Conservation (phyloP, 2,329 filamentous ascomycete species). For the Paecilomyces sp. region DNA sequence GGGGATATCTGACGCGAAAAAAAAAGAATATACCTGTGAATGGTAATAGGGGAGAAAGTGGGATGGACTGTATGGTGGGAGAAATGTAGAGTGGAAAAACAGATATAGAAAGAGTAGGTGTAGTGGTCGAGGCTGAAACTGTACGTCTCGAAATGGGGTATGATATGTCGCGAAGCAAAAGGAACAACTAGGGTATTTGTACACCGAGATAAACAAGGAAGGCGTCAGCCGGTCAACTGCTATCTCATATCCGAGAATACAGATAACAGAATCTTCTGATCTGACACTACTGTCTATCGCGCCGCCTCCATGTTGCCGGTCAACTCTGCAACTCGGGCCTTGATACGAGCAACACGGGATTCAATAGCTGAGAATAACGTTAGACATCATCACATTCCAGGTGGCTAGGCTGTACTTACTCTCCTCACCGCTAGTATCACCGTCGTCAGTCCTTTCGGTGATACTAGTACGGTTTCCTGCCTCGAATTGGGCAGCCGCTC, state of each 20-base stretch:
- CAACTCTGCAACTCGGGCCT: slow-evolving; percentile 89
- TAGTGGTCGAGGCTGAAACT: neutral
- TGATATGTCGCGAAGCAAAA: neutral
- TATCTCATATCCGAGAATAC: neutral
- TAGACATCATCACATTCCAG: slow-evolving; percentile 15
- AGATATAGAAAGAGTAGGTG: neutral
- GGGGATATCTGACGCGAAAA: neutral
- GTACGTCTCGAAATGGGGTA: neutral
- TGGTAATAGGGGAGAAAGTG: neutral
- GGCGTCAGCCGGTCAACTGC: neutral
- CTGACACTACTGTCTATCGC: slow-evolving; percentile 8
- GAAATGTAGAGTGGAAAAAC: neutral
- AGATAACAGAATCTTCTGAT: neutral
- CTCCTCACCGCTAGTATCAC: slow-evolving; percentile 93
- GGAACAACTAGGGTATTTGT: neutral
- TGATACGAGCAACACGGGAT: slow-evolving; percentile 92
- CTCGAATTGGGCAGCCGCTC: slow-evolving; percentile 61
- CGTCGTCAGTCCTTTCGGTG: slow-evolving; percentile 61
- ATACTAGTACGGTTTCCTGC: slow-evolving; percentile 54
- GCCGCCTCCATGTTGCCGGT: slow-evolving; percentile 71
- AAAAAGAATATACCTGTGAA: neutral
- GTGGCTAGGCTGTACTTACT: slow-evolving; percentile 53
- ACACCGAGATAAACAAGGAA: neutral
- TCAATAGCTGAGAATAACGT: slow-evolving; percentile 66
- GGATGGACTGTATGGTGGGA: neutral